Conservation (phyloP, 768 basidiomycete genomes). For the Suillus discolor region DNA sequence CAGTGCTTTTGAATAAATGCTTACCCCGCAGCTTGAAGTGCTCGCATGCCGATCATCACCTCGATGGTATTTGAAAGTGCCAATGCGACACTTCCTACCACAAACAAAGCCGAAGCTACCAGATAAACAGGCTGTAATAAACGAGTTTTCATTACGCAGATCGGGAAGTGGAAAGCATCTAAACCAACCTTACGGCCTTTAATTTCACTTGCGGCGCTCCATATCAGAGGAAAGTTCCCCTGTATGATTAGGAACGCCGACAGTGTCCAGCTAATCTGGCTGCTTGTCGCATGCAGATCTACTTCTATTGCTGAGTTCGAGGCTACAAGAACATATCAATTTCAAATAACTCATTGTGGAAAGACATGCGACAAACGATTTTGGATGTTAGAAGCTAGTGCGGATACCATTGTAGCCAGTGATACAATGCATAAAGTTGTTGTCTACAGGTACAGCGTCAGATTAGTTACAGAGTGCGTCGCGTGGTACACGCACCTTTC, state of each 20-base stretch:
- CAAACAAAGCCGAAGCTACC: conserved; percentile 51
- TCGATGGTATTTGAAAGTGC: conserved; percentile 56
- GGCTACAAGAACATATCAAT: conserved; percentile 40
- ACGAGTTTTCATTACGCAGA: conserved; percentile 4
- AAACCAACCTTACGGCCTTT: conserved; percentile 43
- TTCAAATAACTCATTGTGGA: background rate
- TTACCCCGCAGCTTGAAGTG: conserved; percentile 66
- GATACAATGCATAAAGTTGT: conserved; percentile 18
- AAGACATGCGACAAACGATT: conserved; percentile 23
- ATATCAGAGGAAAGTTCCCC: conserved; percentile 64
- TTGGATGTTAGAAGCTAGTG: conserved; percentile 29
- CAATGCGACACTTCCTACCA: conserved; percentile 57
- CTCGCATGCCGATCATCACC: conserved; percentile 66
- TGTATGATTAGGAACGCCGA: conserved; percentile 74
- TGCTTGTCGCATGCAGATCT: conserved; percentile 60
- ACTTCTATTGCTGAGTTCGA: conserved; percentile 61
- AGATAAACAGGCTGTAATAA: conserved; percentile 53
- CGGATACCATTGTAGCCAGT: conserved; percentile 19
- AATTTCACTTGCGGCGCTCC: conserved; percentile 74
- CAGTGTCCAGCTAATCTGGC: conserved; percentile 66
- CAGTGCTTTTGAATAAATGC: conserved; percentile 15
- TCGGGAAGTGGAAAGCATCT: background rate
- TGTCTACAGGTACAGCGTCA: conserved; percentile 16
- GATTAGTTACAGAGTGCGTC: background rate
- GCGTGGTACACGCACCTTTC: conserved; percentile 47